phyloP scores from a whole-genome alignment of 2,329 filamentous ascomycete species.

The Aspergillus sp. region DNA sequence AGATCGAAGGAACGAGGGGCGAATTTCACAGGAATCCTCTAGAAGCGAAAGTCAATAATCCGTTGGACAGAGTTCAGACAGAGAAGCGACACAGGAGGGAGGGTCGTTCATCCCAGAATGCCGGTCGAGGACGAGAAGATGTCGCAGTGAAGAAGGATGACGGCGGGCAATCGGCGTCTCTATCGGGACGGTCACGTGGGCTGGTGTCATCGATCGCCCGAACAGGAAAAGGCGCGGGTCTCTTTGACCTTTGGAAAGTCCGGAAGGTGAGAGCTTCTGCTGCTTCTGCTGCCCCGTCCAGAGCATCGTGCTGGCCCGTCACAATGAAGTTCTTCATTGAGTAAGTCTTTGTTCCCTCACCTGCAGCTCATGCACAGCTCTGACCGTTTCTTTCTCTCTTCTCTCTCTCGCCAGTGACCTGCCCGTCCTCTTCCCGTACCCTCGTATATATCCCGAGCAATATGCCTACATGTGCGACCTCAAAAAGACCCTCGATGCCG shows the following conservation, averaged over 20 bases:
- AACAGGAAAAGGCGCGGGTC: conserved; percentile 29
- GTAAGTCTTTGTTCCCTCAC: conserved; percentile 42
- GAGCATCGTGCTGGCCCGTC: conserved; percentile 24
- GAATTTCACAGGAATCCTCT: not conserved
- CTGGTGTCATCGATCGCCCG: conserved; percentile 32
- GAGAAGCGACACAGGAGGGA: not conserved
- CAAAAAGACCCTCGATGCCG: conserved; percentile 85
- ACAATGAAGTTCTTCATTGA: conserved; percentile 80
- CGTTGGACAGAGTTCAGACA: not conserved
- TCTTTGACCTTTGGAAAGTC: conserved; percentile 7
- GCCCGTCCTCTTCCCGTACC: conserved; percentile 72
- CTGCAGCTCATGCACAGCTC: not conserved
- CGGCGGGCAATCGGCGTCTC: conserved; percentile 23
- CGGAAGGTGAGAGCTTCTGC: conserved; percentile 12
- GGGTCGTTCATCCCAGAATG: conserved; percentile 1
- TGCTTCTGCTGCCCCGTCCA: conserved; percentile 10
- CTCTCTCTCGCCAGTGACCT: conserved; percentile 53
- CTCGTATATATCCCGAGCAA: conserved; percentile 71
- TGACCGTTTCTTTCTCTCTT: conserved; percentile 1
- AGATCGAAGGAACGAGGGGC: not conserved
- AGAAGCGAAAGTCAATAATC: not conserved
- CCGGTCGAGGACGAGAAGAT: not conserved
- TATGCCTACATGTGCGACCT: conserved; percentile 83
- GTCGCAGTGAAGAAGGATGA: not conserved
- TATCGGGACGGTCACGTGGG: conserved; percentile 35